Evolutionary conservation across 2,329 filamentous ascomycete species (phyloP).

Genomic region (Cladophialophora exuberans): DNA sequence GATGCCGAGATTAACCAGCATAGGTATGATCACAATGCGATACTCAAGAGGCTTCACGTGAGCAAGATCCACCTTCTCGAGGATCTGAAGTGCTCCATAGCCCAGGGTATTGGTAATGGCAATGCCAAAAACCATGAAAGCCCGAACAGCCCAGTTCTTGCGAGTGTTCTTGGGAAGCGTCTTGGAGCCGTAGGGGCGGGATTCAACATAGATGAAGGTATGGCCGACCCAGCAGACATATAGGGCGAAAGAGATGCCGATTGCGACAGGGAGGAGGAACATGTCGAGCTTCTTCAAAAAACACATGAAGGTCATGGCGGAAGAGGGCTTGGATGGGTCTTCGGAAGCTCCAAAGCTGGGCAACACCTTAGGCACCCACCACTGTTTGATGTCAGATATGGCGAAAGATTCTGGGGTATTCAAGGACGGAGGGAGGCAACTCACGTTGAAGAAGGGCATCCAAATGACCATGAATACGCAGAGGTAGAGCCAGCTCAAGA

Average conservation of each 20-base stretch:
- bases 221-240: constrained; percentile 27
- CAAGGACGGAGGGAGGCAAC: neutral
- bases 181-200: constrained; percentile 19
- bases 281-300: constrained; percentile 30
- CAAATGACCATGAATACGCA: constrained; percentile 31
- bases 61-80: constrained; percentile 29
- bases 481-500: constrained; percentile 32
- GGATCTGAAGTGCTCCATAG: constrained; percentile 29
- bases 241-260: constrained; percentile 23
- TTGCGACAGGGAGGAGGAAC: constrained; percentile 29
- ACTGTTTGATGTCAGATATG: constrained; percentile 18
- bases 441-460: constrained; percentile 32
- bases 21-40: constrained; percentile 28
- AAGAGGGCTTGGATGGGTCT: constrained; percentile 15
- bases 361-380: constrained; percentile 30
- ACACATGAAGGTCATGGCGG: constrained; percentile 16
- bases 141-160: constrained; percentile 32
- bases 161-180: constrained; percentile 28
- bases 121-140: constrained; percentile 28
- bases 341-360: constrained; percentile 6
- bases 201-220: constrained; percentile 32
- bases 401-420: neutral
- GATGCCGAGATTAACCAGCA: constrained; percentile 32
- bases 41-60: constrained; percentile 32
- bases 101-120: constrained; percentile 23